phyloP scores from a whole-genome alignment of 495 filamentous ascomycete species.

The Penicillium nucicola region DNA sequence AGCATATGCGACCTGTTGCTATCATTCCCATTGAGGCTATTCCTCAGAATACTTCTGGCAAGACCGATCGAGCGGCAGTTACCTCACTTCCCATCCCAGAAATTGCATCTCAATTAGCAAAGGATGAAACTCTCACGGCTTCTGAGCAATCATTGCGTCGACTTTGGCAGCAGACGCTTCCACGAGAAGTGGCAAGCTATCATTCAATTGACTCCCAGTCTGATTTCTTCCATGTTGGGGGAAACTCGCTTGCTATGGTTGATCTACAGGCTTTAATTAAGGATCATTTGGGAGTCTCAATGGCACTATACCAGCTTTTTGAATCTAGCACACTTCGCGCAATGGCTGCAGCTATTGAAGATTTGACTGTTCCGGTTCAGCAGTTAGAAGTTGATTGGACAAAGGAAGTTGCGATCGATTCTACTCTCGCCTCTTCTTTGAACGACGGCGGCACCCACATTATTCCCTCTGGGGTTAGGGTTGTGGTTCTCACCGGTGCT shows the following conservation, averaged over 20 bases:
- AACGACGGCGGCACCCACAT: neutral
- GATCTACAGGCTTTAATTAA: slow-evolving; percentile 26
- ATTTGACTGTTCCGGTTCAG: neutral
- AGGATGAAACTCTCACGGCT: neutral
- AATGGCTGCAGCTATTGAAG: slow-evolving; percentile 25
- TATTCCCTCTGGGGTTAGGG: neutral
- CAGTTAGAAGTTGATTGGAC: slow-evolving; percentile 21
- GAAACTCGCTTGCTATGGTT: slow-evolving; percentile 34
- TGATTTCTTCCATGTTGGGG: slow-evolving; percentile 40
- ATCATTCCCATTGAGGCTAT: slow-evolving; percentile 35
- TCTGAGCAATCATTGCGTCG: slow-evolving; percentile 13
- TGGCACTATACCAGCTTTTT: slow-evolving; percentile 32
- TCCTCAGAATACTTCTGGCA: slow-evolving; percentile 38
- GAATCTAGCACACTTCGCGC: slow-evolving; percentile 28
- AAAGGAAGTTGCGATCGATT: slow-evolving; percentile 7
- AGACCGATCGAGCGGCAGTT: slow-evolving; percentile 39
- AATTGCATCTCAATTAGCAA: neutral
- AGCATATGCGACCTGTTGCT: slow-evolving; percentile 44
- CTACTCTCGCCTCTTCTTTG: neutral
- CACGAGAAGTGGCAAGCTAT: slow-evolving; percentile 4
- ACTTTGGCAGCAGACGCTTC: slow-evolving; percentile 28
- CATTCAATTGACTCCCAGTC: slow-evolving; percentile 15
- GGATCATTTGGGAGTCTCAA: slow-evolving; percentile 14
- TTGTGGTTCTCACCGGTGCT: slow-evolving; percentile 31
- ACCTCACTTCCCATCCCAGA: slow-evolving; percentile 14